Evolutionary conservation across 1,284 basidiomycete genomes (phyloP).

Genomic region (Fomitopsis betulina): DNA sequence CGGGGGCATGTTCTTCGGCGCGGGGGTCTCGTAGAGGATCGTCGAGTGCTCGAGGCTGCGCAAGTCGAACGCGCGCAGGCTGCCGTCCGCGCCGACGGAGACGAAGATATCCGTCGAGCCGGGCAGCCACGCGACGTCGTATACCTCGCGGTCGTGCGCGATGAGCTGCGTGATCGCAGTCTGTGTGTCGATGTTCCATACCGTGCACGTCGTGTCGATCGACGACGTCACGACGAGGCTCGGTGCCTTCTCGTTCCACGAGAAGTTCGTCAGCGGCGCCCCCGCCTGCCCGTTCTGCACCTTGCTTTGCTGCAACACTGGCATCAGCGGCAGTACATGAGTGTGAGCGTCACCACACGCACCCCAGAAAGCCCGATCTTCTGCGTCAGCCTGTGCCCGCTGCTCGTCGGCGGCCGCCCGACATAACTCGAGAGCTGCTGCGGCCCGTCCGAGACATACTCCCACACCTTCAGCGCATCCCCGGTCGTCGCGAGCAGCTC

Average conservation of each 20-base stretch:
- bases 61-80: slow-evolving; percentile 93
- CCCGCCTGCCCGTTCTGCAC: slow-evolving; percentile 77
- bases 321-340: slow-evolving; percentile 3
- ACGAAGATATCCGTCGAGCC: slow-evolving; percentile 98
- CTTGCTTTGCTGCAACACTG: slow-evolving; percentile 70
- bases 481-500: slow-evolving; percentile 90
- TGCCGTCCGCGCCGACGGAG: slow-evolving; percentile 96
- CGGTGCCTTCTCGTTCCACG: slow-evolving; percentile 90
- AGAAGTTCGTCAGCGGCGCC: slow-evolving; percentile 91
- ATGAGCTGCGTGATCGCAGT: slow-evolving; percentile 97
- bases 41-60: slow-evolving; percentile 97
- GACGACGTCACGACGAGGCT: slow-evolving; percentile 91
- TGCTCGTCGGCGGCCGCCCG: slow-evolving; percentile 53
- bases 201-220: slow-evolving; percentile 93
- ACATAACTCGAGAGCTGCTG: slow-evolving; percentile 62
- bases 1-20: slow-evolving; percentile 59
- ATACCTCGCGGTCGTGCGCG: slow-evolving; percentile 98
- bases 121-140: slow-evolving; percentile 98
- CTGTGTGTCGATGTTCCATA: slow-evolving; percentile 96
- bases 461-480: slow-evolving; percentile 87
- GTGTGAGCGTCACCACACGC: slow-evolving; percentile 28
- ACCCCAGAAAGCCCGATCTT: slow-evolving; percentile 82
- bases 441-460: slow-evolving; percentile 65
- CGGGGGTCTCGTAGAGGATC: slow-evolving; percentile 94
- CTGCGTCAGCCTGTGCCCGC: slow-evolving; percentile 57